A percentile compares a stretch with the other conserved stretches of the same genome.
These are phyloP conservation scores for Crucibulum laeve DNA, from an alignment of 768 basidiomycete species.

Conservation along the genomic window DNA sequence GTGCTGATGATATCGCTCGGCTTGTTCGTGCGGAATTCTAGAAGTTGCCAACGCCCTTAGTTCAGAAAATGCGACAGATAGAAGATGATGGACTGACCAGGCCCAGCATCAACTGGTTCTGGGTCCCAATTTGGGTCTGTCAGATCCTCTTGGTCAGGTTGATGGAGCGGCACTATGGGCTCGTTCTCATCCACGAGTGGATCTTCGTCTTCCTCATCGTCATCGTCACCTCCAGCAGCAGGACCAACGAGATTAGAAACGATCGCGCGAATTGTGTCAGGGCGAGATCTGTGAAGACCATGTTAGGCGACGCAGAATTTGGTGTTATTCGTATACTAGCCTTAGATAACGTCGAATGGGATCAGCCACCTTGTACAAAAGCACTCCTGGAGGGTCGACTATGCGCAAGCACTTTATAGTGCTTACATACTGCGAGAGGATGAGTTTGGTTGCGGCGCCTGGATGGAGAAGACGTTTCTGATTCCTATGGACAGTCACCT, in stretches of 20 bases:
- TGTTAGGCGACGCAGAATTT: neutral
- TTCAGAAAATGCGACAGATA: neutral
- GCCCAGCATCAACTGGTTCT: slow-evolving; percentile 94
- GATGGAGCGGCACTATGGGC: slow-evolving; percentile 70
- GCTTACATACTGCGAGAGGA: slow-evolving; percentile 85
- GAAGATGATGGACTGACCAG: slow-evolving; percentile 48
- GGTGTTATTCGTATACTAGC: too few species aligned
- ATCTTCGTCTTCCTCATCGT: slow-evolving; percentile 75
- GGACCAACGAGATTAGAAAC: slow-evolving; percentile 90
- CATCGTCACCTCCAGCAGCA: too few species aligned
- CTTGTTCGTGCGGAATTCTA: slow-evolving; percentile 89
- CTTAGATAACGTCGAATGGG: slow-evolving; percentile 88
- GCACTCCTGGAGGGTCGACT: slow-evolving; percentile 88
- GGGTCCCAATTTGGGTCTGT: slow-evolving; percentile 93
- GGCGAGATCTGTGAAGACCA: slow-evolving; percentile 58
- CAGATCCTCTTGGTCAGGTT: slow-evolving; percentile 79
- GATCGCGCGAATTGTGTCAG: slow-evolving; percentile 92
- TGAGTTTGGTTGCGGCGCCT: slow-evolving; percentile 90
- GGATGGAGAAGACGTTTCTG: slow-evolving; percentile 89
- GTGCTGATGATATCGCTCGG: slow-evolving; percentile 94
- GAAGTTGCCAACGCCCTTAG: neutral
- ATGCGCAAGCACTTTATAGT: slow-evolving; percentile 89
- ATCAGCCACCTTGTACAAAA: slow-evolving; percentile 91
- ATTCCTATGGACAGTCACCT: slow-evolving; percentile 45
- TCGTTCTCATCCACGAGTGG: slow-evolving; percentile 84